Conservation (phyloP, 73 alveolate genomes). For the Strombidium stylifer region DNA sequence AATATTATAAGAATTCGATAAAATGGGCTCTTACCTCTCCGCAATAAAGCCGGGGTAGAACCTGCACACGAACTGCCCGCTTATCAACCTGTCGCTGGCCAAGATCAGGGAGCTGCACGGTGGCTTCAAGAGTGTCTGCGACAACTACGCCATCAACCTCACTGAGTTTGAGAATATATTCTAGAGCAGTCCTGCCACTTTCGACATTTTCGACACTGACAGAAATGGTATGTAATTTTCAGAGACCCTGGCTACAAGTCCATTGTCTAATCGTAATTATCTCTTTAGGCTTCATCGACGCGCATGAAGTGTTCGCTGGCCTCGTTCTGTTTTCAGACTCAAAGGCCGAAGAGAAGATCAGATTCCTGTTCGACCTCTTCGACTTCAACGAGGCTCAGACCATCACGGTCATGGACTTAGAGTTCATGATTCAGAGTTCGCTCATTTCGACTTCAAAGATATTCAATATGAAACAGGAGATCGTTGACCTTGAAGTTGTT, state of each 20-base stretch:
- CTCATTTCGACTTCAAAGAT: slow-evolving; percentile 91
- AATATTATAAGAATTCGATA: too few relatives aligned
- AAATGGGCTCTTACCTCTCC: slow-evolving; percentile 37
- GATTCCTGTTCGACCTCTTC: slow-evolving; percentile 93
- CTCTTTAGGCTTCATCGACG: slow-evolving; percentile 84
- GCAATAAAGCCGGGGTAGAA: slow-evolving; percentile 25
- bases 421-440: slow-evolving; percentile 87
- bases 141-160: slow-evolving; percentile 88
- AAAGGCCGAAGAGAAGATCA: slow-evolving; percentile 92
- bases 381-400: slow-evolving; percentile 94
- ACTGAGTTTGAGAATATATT: slow-evolving; percentile 95
- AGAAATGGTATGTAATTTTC: slow-evolving; percentile 74
- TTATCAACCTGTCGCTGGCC: slow-evolving; percentile 54
- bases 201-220: slow-evolving; percentile 95
- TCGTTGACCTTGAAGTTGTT: slow-evolving; percentile 69
- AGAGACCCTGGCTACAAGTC: not conserved
- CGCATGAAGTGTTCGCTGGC: slow-evolving; percentile 94
- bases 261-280: too few relatives aligned
- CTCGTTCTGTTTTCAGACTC: slow-evolving; percentile 92
- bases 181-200: slow-evolving; percentile 83
- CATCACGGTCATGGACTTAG: slow-evolving; percentile 85
- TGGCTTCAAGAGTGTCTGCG: slow-evolving; percentile 92
- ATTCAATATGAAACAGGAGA: slow-evolving; percentile 63
- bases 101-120: slow-evolving; percentile 95
- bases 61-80: slow-evolving; percentile 40